Base-by-base conservation (phyloP, 2,329 filamentous ascomycete genomes). In the Pestalotiopsis sp. region DNA sequence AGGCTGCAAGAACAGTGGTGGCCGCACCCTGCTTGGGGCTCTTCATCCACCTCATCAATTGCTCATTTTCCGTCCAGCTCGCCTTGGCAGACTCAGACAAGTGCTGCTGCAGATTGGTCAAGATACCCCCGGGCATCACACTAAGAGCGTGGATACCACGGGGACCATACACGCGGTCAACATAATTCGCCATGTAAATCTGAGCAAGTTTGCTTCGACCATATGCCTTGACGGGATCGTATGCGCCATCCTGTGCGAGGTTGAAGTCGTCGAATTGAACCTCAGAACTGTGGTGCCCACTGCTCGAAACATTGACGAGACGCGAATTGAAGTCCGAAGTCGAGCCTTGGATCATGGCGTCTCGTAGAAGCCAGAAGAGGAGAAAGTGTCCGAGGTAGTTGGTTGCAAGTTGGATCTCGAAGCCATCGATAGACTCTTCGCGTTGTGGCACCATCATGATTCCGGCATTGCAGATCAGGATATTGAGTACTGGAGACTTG, bases 151-250 rank as follows among this genome's bases (percentile, higher is more conserved):
- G 64, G 1, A 66, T 7, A n/a, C 64, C 64, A n/a, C 25, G 25
- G 13, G 25, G n/a, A 7, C 17, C 64, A 20, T 27, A 58, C 5
- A 17, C 13, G 0, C 64, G 41, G 27, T 66, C 64, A 14, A 66
- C 27, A 14, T 56, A 41, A 4, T 66, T 66, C 4, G 64, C 45
- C 45, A 58, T 58, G 25, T 58, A 66, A 20, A 87, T 80, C 68
- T 85, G 86, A 13, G 86, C 85, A 0, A 81, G 80, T 71, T 89
- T 89, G 64, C 80, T 78, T 70, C 86, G 82, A 0, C 79, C 82
- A 68, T 89, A 89, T 0, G 83, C 78, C 1, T 67, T 52, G 67
- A 74, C 78, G 0, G 78, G 78, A 2, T 80, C 62, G 69, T 86
- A 85, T n/a, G 62, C 39, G 5, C 69, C 73, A 13, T 39, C 67